A percentile compares a stretch with the other conserved stretches of the same genome.
phyloP scores from a whole-genome alignment of 768 basidiomycete genomes.

The Brasilioporus rufonigricans region DNA sequence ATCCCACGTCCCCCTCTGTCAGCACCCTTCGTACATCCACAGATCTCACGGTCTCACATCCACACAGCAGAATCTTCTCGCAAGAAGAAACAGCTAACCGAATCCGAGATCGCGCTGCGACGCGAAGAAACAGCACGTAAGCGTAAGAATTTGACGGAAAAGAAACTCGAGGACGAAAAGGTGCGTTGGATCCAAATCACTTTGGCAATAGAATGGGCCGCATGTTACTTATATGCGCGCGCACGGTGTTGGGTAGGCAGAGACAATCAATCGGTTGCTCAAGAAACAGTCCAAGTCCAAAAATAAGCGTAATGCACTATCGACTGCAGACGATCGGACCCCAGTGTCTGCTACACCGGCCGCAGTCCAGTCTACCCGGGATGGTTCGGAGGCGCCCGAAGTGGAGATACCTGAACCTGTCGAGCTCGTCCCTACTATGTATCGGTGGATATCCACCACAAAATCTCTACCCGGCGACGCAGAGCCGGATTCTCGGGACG shows the following conservation, averaged over 20 bases:
- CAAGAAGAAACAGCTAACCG: conserved; percentile 63
- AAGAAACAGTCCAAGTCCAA: conserved; percentile 78
- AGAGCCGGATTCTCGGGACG: conserved; percentile 1
- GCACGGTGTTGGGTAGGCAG: conserved; percentile 47
- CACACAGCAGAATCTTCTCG: conserved; percentile 7
- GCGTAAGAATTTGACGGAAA: conserved; percentile 57
- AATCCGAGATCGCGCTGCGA: conserved; percentile 68
- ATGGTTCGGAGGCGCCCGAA: conserved; percentile 34
- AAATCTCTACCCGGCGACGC: conserved; percentile 21
- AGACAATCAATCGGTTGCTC: conserved; percentile 85
- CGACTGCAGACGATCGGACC: conserved; percentile 47
- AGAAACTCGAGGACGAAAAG: conserved; percentile 40
- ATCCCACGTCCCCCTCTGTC: conserved; percentile 67
- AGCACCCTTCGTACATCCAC: not conserved
- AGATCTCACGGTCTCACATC: not conserved
- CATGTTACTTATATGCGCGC: not conserved
- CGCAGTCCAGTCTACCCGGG: conserved; percentile 24
- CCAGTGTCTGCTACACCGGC: conserved; percentile 32
- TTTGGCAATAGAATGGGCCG: not conserved
- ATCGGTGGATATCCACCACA: conserved; percentile 69
- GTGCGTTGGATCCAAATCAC: conserved; percentile 31
- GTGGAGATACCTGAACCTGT: conserved; percentile 42
- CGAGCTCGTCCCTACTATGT: conserved; percentile 52
- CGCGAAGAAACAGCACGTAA: conserved; percentile 82
- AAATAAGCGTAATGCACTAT: conserved; percentile 52